Evolutionary conservation across 2,329 filamentous ascomycete species (phyloP), one percentile per base, ranked within the genome.

Genomic region (Penicillium sp.): DNA sequence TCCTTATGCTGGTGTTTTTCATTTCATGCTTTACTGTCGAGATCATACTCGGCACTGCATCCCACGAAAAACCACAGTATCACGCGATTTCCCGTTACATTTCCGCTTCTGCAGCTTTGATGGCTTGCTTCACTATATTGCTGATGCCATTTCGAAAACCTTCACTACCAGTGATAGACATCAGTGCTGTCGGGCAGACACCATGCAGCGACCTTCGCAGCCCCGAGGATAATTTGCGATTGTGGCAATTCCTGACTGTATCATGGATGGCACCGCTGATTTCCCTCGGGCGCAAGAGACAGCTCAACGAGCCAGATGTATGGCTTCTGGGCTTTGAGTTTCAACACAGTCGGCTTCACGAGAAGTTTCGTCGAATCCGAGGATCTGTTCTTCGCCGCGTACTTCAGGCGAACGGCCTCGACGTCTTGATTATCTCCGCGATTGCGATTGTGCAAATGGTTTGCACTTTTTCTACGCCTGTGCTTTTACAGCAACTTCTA

Each of bases 201-300:
- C 86, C 90, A 1, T 87, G 82, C 0, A 80, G 77, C 2, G 74
- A 81, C 2, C 77, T 90, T n/a, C 88, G 91, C 33, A 87, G 83
- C 50, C 88, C 92, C 0, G 92, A 96, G 72, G 92, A 96, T 66
- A 87, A 89, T 62, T 73, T 96, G 24, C 89, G 83, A 0, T 79
- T 93, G 0, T 92, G 91, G 84, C 89, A 93, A 65, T 96, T 91
- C 76, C 89, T 94, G 85, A 88, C 86, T 6, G 89, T 96, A 31
- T 90, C 86, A 0, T 96, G 92, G 92, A 88, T 96, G 77, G 79
- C 81, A 0, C 89, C 92, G 0, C 76, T 96, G 6, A 91, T 96
- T 13, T 77, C 79, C 1, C 75, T 87, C 24, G 91, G 89, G 1
- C 83, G 81, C 43, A 78, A 80, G 33, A 81, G 86, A 41, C 88